phyloP scores from a whole-genome alignment of 495 filamentous ascomycete species.

The Penicilliopsis zonata region DNA sequence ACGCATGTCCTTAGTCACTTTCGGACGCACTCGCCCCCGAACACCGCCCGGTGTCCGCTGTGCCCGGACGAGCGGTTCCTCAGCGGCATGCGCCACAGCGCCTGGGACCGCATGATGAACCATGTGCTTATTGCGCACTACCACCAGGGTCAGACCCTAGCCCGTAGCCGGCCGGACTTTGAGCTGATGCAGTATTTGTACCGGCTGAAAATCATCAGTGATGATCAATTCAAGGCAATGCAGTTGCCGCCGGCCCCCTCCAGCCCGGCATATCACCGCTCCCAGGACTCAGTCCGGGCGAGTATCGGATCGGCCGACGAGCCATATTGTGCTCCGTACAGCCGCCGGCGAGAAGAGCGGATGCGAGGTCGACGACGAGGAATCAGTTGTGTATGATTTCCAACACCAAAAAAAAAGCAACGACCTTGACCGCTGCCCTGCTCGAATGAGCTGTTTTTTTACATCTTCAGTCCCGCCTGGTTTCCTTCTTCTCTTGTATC shows the following conservation, averaged over 20 bases:
- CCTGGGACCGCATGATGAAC: constrained; percentile 28
- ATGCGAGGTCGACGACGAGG: constrained; percentile 27
- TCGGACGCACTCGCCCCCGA: constrained; percentile 23
- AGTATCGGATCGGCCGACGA: constrained; percentile 34
- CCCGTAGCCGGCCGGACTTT: constrained; percentile 29
- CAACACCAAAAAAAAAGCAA: no score
- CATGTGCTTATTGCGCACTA: constrained; percentile 28
- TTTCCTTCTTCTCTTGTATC: no score
- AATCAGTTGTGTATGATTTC: constrained; percentile 21
- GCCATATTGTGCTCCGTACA: constrained; percentile 34
- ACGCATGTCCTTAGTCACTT: constrained; percentile 34
- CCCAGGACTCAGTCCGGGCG: constrained; percentile 28
- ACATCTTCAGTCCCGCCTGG: no score
- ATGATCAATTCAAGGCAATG: constrained; percentile 34
- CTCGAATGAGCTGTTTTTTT: no score
- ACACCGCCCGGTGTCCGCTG: constrained; percentile 27
- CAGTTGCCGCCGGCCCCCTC: constrained; percentile 30
- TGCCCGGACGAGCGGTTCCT: constrained; percentile 23
- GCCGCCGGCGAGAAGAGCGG: constrained; percentile 29
- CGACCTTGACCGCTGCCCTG: no score
- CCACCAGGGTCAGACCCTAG: constrained; percentile 25
- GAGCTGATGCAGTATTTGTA: constrained; percentile 36
- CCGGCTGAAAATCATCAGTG: constrained; percentile 26
- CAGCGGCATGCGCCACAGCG: constrained; percentile 13
- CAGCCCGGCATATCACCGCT: constrained; percentile 32